These are phyloP conservation scores for Pyrus bretschneideri DNA, from an alignment of 306 rosid species.

Conservation along the genomic window DNA sequence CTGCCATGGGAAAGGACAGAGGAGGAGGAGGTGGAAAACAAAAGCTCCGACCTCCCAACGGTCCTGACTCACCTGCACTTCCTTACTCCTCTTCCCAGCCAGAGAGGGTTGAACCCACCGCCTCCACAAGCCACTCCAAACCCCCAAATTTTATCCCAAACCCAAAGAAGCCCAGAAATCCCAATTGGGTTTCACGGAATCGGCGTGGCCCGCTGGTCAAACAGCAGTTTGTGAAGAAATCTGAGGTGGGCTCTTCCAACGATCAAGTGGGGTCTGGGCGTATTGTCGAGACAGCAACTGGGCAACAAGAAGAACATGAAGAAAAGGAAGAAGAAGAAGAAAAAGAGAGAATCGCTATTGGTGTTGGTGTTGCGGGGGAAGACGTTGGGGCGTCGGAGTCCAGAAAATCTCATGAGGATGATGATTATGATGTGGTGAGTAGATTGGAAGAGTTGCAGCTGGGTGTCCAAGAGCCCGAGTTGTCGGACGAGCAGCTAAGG, in stretches of 20 bases:
- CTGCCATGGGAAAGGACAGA: constrained; percentile 5
- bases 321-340: background rate
- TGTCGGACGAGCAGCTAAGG: constrained; percentile 52
- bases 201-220: constrained; percentile 19
- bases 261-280: constrained; percentile 15
- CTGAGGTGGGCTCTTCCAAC: constrained; percentile 22
- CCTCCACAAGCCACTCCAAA: background rate
- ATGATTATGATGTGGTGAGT: constrained; percentile 18
- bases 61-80: background rate
- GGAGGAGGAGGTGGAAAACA: constrained; percentile 7
- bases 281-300: constrained; percentile 4
- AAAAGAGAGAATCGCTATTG: background rate
- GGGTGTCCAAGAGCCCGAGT: constrained; percentile 33
- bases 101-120: constrained; percentile 1
- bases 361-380: background rate
- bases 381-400: constrained; percentile 16
- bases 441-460: constrained; percentile 40
- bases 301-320: background rate
- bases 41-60: background rate
- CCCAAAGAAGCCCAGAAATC: background rate
- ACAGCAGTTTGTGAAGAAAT: constrained; percentile 24
- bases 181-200: constrained; percentile 8
- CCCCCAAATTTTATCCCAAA: background rate
- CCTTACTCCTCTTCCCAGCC: constrained; percentile 6
- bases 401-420: constrained; percentile 21